Base-by-base conservation (phyloP, 257 asterid species). In the Solanum tarijense region DNA sequence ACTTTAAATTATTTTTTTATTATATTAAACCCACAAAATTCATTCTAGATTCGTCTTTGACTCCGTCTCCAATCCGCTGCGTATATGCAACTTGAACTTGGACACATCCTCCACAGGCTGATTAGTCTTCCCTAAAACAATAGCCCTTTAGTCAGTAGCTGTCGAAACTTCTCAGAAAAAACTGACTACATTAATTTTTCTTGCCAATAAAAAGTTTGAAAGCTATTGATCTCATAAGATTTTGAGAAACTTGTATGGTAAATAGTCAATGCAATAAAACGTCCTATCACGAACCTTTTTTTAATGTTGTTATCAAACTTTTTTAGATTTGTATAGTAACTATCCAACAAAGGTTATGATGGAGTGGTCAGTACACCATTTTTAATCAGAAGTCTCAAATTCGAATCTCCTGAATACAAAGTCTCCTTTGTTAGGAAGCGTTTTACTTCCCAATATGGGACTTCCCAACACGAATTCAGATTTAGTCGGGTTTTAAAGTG, bases 381-480 rank as follows among this genome's bases (percentile, higher is more conserved):
- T 52, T 52, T 7, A 52, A 16, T 52, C 4, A 52, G 1, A 52
- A 52, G 9, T 16, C n/a, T 18, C 9, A 18, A 0, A 52, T 52
- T 16, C 0, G 9, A 52, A 16, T 52, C 9, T 52, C 9, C 0
- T 13, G 1, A 46, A 46, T 46, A 46, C 2, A 13, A 0, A 52
- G 0, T 18, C 1, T 0, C 3, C 4, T 52, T 52, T 52, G 23
- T 52, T 52, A 16, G 9, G 0, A 1, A 52, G 3, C 0, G 9
- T 5, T 52, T 52, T 16, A 16, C 9, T 8, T 52, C 0, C 0
- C 9, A 52, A 16, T 52, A 6, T 52, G 4, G 3, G 8, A 52
- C 21, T 16, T 16, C 0, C 0, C n/a, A 52, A 52, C 9, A 18
- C n/a, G 0, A 16, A 16, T 52, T 52, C 1, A 1, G 3, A 52